Evolutionary conservation across 148 eudicot genomes (phyloP).

Genomic region (Simmondsia chinensis): DNA sequence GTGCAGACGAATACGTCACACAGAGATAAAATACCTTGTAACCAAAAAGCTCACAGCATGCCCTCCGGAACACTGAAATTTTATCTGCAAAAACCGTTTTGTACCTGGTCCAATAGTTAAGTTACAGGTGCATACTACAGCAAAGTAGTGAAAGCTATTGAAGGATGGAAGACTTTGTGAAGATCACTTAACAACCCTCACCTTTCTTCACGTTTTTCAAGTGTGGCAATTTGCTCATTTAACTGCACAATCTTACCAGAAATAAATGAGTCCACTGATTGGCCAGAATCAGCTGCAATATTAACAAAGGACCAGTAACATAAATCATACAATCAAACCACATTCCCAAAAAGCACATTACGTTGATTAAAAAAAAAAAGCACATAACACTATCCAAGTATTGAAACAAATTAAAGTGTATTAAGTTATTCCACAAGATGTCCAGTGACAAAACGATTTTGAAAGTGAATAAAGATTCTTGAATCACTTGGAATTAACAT

Average conservation of each 20-base stretch:
- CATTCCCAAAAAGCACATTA: too few species aligned
- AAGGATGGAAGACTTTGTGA: neutral
- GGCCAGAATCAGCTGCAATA: constrained; percentile 72
- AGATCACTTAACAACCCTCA: constrained; percentile 16
- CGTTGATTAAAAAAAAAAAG: too few species aligned
- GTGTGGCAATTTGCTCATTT: constrained; percentile 97
- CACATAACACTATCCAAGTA: too few species aligned
- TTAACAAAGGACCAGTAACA: too few species aligned
- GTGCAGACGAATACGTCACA: too few species aligned
- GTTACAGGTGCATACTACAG: constrained; percentile 4
- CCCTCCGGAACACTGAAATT: constrained; percentile 96
- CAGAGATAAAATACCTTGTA: constrained; percentile 67
- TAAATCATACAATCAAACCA: too few species aligned
- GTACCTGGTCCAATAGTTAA: constrained; percentile 50
- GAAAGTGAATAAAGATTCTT: too few species aligned
- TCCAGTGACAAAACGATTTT: too few species aligned
- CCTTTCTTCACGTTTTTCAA: constrained; percentile 99
- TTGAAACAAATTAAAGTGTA: too few species aligned
- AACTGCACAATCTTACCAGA: constrained; percentile 85
- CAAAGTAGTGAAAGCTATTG: neutral
- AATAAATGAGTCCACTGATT: constrained; percentile 71
- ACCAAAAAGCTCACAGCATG: constrained; percentile 98
- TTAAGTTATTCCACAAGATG: too few species aligned
- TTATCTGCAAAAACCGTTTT: constrained; percentile 96
- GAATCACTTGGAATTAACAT: too few species aligned